Percentiles rank a stretch among this genome's conserved stretches.
These are phyloP conservation scores for Metschnikowia colocasiae DNA, from an alignment of 805 yeast species.

Conservation along the genomic window DNA sequence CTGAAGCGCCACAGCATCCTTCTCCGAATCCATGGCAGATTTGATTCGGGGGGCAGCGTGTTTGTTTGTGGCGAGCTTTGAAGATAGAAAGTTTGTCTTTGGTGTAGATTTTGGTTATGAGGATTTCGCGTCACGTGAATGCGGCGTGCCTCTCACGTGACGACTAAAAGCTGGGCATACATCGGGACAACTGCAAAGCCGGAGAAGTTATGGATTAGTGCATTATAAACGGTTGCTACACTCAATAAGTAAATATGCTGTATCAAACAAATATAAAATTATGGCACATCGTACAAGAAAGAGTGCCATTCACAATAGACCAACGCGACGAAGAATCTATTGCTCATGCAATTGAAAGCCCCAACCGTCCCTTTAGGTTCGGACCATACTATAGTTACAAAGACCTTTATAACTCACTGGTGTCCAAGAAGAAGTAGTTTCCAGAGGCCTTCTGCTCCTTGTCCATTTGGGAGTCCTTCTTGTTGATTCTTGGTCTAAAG, in stretches of 20 bases:
- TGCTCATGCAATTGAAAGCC: conserved; percentile 20
- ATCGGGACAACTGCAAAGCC: neutral
- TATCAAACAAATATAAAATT: conserved; percentile 13
- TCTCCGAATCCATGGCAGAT: conserved; percentile 8
- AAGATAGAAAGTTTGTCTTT: neutral
- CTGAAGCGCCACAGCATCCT: conserved; percentile 5
- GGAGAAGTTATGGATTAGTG: no score
- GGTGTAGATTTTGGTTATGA: neutral
- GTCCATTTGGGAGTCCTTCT: conserved; percentile 97
- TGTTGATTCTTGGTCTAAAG: conserved; percentile 97
- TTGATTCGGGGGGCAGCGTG: neutral
- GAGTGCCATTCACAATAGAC: conserved; percentile 16
- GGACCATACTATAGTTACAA: conserved; percentile 9
- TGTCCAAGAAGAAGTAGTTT: conserved; percentile 94
- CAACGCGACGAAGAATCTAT: conserved; percentile 11
- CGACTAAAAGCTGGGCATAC: neutral
- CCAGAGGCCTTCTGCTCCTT: conserved; percentile 92
- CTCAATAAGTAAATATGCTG: conserved; percentile 10
- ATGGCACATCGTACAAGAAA: conserved; percentile 19
- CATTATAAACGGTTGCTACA: neutral
- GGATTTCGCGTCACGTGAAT: conserved; percentile 8
- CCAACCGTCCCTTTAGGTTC: conserved; percentile 7
- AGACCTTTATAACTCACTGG: conserved; percentile 34
- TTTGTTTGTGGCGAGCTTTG: neutral
- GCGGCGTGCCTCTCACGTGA: conserved; percentile 15